These are phyloP conservation scores for Prinsepia uniflora DNA, from an alignment of 306 rosid genomes.

Conservation along the genomic window DNA sequence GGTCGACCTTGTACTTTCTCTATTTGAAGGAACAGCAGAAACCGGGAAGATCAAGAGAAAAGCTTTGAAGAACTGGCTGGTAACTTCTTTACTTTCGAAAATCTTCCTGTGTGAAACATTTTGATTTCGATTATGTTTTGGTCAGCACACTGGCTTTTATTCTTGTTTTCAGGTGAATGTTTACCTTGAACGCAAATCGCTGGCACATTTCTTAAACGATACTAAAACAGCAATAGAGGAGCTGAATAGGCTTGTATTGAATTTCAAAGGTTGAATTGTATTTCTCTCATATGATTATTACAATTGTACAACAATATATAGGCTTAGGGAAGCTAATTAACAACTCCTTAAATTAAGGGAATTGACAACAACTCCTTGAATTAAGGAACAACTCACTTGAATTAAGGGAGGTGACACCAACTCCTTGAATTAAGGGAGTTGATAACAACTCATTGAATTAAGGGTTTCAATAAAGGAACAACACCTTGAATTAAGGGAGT, in stretches of 20 bases:
- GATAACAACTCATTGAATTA: too few relatives aligned
- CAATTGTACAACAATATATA: too few relatives aligned
- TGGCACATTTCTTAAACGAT: constrained; percentile 71
- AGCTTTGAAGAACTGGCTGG: constrained; percentile 78
- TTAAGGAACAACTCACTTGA: too few relatives aligned
- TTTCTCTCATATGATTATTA: too few relatives aligned
- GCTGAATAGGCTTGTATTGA: constrained; percentile 61
- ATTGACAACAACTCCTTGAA: too few relatives aligned
- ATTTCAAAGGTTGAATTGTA: too few relatives aligned
- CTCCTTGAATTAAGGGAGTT: too few relatives aligned
- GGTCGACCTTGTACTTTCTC: constrained; percentile 57
- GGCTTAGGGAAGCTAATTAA: too few relatives aligned
- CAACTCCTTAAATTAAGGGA: too few relatives aligned
- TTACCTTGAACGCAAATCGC: constrained; percentile 66
- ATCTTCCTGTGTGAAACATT: neutral
- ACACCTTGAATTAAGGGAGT: too few relatives aligned
- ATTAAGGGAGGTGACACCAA: too few relatives aligned
- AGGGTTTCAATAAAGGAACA: too few relatives aligned
- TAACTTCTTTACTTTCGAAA: constrained; percentile 21
- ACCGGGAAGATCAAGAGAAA: constrained; percentile 67
- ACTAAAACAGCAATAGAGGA: constrained; percentile 84
- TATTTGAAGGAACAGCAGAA: constrained; percentile 71
- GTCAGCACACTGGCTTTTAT: neutral
- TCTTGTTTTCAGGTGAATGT: constrained; percentile 62
- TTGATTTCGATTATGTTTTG: neutral